Evolutionary conservation across 306 rosid species (phyloP).

Genomic region (Fragaria nilgerrensis): DNA sequence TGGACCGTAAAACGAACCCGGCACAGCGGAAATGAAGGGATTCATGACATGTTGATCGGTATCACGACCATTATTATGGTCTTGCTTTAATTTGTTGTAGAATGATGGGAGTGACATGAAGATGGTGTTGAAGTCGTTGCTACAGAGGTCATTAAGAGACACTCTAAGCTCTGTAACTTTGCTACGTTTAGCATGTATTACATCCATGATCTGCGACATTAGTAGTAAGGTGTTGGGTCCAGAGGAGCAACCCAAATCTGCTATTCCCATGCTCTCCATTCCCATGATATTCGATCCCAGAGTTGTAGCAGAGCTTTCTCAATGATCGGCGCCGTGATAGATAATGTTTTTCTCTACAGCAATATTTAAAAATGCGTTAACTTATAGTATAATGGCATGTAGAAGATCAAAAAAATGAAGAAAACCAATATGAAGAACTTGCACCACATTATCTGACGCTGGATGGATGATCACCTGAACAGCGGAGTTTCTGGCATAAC

Average conservation of each 20-base stretch:
- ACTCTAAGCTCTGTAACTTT: slow-evolving; percentile 42
- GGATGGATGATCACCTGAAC: slow-evolving; percentile 48
- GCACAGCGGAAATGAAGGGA: slow-evolving; percentile 42
- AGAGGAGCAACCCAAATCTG: slow-evolving; percentile 80
- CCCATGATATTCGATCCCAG: neutral
- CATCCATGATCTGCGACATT: slow-evolving; percentile 42
- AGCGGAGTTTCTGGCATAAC: slow-evolving; percentile 66
- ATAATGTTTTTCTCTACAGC: neutral
- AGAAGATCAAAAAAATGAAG: too few relatives aligned
- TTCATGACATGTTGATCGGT: neutral
- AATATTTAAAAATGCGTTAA: too few relatives aligned
- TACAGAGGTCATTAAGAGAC: slow-evolving; percentile 60
- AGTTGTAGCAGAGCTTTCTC: neutral
- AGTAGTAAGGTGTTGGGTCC: slow-evolving; percentile 65
- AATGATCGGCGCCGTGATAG: neutral
- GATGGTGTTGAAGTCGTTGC: slow-evolving; percentile 70
- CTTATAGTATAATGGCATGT: too few relatives aligned
- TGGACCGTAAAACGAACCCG: slow-evolving; percentile 60
- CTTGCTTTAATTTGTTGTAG: slow-evolving; percentile 24
- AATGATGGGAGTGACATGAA: slow-evolving; percentile 62
- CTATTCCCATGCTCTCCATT: slow-evolving; percentile 51
- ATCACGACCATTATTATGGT: neutral
- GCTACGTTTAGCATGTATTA: slow-evolving; percentile 20
- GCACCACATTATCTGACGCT: too few relatives aligned
- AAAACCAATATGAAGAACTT: too few relatives aligned